Evolutionary conservation across 164 flowering plant species (phyloP), one percentile per base, ranked within the genome.

Genomic region (Magnolia changhungtana): DNA sequence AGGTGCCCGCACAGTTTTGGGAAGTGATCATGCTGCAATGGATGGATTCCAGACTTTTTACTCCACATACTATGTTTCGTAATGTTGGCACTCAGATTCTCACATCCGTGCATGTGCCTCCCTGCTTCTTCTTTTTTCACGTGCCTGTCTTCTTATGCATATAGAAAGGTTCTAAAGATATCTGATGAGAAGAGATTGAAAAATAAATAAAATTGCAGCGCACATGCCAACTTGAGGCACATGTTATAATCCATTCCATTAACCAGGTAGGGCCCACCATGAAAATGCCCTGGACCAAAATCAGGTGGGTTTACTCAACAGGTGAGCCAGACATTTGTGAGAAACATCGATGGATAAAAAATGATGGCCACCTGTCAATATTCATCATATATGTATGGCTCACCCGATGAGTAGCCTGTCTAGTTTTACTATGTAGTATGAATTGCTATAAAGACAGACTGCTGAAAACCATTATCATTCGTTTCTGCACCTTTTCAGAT

Each of bases 401-500:
- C 61, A 55, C 18, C 16, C 1, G 18, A 16, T 55, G 61, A 55
- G 61, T 55, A 3, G 16, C 4, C 61, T 55, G 61, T 0, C 13
- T 55, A 55, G 13, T 8, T 55, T 16, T 55, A 16, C 61, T 14
- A 55, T 3, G 45, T 3, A 3, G 45, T 37, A 37, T 37, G 61
- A 55, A 16, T 11, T 55, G 11, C 61, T 55, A 55, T 55, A 55
- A 55, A 55, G 19, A 55, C 19, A 9, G 14, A 55, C 18, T 55
- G 2, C 71, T 68, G 31, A 68, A 8, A 31, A 68, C 8, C 61
- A 55, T 55, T 7, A 55, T 16, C 61, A 55, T 55, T 16, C 29
- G 70, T 37, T 67, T 19, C 7, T 9, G 49, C 49, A 11, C 4
- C 31, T 67, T 80, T 78, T 75, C 87, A 94, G 98, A 84, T 83